phyloP scores from a whole-genome alignment of 2,329 filamentous ascomycete genomes.

The Ophiognomonia clavigignenti-juglandacearum region DNA sequence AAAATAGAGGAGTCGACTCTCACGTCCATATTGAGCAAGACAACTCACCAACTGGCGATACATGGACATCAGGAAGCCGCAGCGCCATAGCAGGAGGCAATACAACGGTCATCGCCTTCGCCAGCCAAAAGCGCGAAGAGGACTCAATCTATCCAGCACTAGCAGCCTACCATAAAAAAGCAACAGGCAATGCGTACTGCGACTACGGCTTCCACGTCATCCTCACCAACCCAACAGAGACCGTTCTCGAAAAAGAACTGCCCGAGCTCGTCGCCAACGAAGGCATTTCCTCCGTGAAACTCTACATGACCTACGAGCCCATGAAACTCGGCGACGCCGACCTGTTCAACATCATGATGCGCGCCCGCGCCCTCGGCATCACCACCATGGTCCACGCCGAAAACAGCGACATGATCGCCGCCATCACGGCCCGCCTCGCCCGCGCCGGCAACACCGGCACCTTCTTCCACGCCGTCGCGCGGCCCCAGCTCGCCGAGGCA shows the following conservation, averaged over 20 bases:
- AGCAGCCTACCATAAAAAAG: slow-evolving; percentile 10
- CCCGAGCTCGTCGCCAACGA: slow-evolving; percentile 26
- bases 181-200: slow-evolving; percentile 32
- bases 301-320: slow-evolving; percentile 41
- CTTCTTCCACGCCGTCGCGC: slow-evolving; percentile 40
- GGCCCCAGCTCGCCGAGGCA: slow-evolving; percentile 40
- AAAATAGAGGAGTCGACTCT: slow-evolving; percentile 29
- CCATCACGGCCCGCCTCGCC: slow-evolving; percentile 24
- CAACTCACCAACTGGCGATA: slow-evolving; percentile 27
- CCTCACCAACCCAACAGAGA: slow-evolving; percentile 37
- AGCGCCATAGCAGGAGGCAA: slow-evolving; percentile 53
- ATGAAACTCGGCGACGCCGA: slow-evolving; percentile 33
- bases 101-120: slow-evolving; percentile 54
- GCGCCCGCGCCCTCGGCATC: slow-evolving; percentile 33
- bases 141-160: slow-evolving; percentile 29
- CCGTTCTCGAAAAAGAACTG: slow-evolving; percentile 38
- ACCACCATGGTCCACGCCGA: slow-evolving; percentile 46
- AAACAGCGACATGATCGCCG: slow-evolving; percentile 41
- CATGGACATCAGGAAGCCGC: slow-evolving; percentile 39
- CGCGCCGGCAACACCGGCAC: slow-evolving; percentile 19
- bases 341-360: slow-evolving; percentile 37
- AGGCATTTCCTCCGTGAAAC: slow-evolving; percentile 37
- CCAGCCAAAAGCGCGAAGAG: slow-evolving; percentile 42
- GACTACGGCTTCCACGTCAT: slow-evolving; percentile 55
- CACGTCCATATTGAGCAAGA: slow-evolving; percentile 33